These are phyloP conservation scores for Skeletonema grethae DNA, from an alignment of 108 stramenopile genomes.

Conservation along the genomic window DNA sequence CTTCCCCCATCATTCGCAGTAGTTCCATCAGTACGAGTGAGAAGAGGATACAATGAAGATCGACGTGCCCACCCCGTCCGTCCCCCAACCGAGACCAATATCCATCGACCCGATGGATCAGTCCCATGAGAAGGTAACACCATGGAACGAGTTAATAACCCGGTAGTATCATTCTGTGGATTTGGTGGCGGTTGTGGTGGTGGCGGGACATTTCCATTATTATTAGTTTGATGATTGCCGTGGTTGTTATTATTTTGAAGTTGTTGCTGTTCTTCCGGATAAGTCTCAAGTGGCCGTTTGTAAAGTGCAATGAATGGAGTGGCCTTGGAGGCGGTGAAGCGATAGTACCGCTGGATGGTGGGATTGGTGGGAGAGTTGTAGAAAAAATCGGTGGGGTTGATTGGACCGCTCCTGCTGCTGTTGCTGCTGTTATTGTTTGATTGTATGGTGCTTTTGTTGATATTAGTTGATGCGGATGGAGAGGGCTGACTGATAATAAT, in stretches of 20 bases:
- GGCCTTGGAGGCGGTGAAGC: slow-evolving; percentile 73
- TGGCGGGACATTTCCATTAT: background rate
- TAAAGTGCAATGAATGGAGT: slow-evolving; percentile 85
- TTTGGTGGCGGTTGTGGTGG: slow-evolving; percentile 17
- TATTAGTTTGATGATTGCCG: no score
- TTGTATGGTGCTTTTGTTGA: background rate
- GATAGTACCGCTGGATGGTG: slow-evolving; percentile 84
- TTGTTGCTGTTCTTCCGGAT: slow-evolving; percentile 14
- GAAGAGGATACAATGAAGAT: background rate
- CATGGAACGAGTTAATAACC: slow-evolving; percentile 72
- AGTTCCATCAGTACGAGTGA: background rate
- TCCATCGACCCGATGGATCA: slow-evolving; percentile 77
- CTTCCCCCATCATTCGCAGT: no score
- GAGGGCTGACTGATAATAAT: background rate
- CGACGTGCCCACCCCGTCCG: slow-evolving; percentile 82
- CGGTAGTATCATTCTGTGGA: slow-evolving; percentile 65
- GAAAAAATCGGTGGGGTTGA: slow-evolving; percentile 22
- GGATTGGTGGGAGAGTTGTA: slow-evolving; percentile 53
- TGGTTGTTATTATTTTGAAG: background rate
- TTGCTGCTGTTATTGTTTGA: background rate
- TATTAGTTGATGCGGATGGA: background rate
- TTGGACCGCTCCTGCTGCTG: background rate
- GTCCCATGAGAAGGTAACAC: slow-evolving; percentile 87
- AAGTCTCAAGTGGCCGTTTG: slow-evolving; percentile 61
- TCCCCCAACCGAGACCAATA: slow-evolving; percentile 82